Evolutionary conservation across 2,329 filamentous ascomycete genomes (phyloP).

Genomic region (Cladophialophora exuberans): DNA sequence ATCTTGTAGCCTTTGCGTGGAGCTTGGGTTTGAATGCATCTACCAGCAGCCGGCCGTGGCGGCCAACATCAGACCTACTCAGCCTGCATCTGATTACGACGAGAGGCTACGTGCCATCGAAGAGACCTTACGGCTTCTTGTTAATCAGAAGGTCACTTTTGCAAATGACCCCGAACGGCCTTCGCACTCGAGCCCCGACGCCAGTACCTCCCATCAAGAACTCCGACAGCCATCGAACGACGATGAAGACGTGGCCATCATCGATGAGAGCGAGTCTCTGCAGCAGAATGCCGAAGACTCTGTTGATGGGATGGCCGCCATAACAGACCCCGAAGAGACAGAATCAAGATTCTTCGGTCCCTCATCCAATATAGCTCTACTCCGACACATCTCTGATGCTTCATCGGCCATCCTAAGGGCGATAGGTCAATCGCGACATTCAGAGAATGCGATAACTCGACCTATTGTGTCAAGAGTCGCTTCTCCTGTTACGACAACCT

Average conservation of each 20-base stretch:
- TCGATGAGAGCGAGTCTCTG: constrained; percentile 20
- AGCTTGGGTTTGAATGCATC: constrained; percentile 49
- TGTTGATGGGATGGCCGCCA: constrained; percentile 42
- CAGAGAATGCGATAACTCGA: constrained; percentile 14
- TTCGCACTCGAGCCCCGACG: constrained; percentile 3
- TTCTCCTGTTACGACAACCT: constrained; percentile 23
- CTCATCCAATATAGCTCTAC: constrained; percentile 26
- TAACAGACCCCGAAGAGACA: constrained; percentile 43
- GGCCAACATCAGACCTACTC: constrained; percentile 15
- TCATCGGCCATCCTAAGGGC: constrained; percentile 24
- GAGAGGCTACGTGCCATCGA: constrained; percentile 28
- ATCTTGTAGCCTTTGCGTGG: constrained; percentile 46
- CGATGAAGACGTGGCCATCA: constrained; percentile 26
- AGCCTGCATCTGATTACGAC: constrained; percentile 17
- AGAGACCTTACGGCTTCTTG: constrained; percentile 24
- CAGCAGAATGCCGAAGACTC: constrained; percentile 33
- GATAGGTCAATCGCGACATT: constrained; percentile 24
- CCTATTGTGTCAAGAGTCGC: constrained; percentile 26
- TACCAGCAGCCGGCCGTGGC: constrained; percentile 39
- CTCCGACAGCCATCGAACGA: constrained; percentile 4
- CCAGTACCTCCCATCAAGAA: background rate
- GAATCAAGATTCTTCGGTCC: constrained; percentile 43
- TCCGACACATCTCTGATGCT: constrained; percentile 27
- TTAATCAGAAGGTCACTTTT: constrained; percentile 16
- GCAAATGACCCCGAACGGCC: constrained; percentile 3